These are phyloP conservation scores for Pyrenochaeta sp. DNA, from an alignment of 2,329 filamentous ascomycete genomes.

Conservation along the genomic window DNA sequence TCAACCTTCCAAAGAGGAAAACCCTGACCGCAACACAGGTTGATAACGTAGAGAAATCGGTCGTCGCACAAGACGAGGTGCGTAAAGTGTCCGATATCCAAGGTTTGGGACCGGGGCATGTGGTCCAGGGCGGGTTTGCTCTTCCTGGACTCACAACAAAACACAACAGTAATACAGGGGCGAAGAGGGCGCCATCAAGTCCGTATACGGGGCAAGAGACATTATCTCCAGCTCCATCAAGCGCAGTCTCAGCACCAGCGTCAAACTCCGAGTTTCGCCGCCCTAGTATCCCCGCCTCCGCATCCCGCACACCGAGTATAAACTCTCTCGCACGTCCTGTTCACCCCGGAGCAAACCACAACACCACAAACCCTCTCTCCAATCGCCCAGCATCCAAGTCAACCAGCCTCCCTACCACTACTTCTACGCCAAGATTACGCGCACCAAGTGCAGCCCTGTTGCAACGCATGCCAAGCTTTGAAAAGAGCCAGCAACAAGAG, in stretches of 20 bases:
- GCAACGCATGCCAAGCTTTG: conserved; percentile 57
- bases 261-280: conserved; percentile 35
- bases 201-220: conserved; percentile 22
- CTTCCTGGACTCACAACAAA: conserved; percentile 28
- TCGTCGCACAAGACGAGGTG: conserved; percentile 27
- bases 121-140: conserved; percentile 22
- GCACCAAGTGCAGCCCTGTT: conserved; percentile 54
- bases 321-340: conserved; percentile 50
- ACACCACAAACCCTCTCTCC: conserved; percentile 32
- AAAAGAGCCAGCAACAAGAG: conserved; percentile 33
- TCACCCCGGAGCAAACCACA: conserved; percentile 31
- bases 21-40: conserved; percentile 55
- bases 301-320: conserved; percentile 42
- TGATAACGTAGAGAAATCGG: conserved; percentile 45
- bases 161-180: conserved; percentile 9
- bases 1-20: conserved; percentile 55
- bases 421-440: conserved; percentile 34
- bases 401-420: conserved; percentile 40
- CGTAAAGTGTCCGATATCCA: conserved; percentile 10
- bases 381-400: conserved; percentile 40
- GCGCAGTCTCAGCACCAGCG: conserved; percentile 23
- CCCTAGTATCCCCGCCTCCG: conserved; percentile 42
- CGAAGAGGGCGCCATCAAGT: conserved; percentile 8
- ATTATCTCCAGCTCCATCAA: conserved; percentile 20
- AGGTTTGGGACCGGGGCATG: conserved; percentile 10